These are phyloP conservation scores for Calophaca sinica DNA, from an alignment of 306 rosid genomes.

Conservation along the genomic window DNA sequence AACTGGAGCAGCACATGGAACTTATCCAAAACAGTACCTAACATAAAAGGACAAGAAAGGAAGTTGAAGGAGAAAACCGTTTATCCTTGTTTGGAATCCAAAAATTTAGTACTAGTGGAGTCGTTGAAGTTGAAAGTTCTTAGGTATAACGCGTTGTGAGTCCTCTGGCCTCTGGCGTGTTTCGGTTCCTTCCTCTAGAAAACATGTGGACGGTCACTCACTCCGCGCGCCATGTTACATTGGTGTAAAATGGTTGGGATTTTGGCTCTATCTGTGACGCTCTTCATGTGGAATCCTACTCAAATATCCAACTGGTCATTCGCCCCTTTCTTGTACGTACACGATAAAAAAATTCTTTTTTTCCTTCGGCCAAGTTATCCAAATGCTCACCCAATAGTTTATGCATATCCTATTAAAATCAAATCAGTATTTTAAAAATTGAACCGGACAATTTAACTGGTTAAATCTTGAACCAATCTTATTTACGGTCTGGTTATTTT, in stretches of 20 bases:
- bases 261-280: slow-evolving; percentile 13
- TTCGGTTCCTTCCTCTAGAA: background rate
- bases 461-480: too few species aligned
- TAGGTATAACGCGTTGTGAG: too few species aligned
- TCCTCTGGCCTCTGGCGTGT: too few species aligned
- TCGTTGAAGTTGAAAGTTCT: slow-evolving; percentile 47
- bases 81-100: slow-evolving; percentile 43
- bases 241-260: background rate
- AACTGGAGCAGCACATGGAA: slow-evolving; percentile 39
- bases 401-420: too few species aligned
- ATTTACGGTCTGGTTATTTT: too few species aligned
- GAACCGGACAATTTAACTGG: too few species aligned
- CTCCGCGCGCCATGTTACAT: slow-evolving; percentile 8
- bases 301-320: background rate
- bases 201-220: slow-evolving; percentile 9
- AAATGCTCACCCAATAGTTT: too few species aligned
- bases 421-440: too few species aligned
- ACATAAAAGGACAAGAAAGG: slow-evolving; percentile 50
- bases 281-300: slow-evolving; percentile 38
- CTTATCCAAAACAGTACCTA: slow-evolving; percentile 65
- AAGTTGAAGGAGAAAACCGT: slow-evolving; percentile 40
- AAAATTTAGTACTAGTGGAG: background rate
- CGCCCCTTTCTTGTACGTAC: slow-evolving; percentile 23
- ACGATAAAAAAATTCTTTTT: background rate
- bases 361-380: slow-evolving; percentile 1